Evolutionary conservation across 2,329 filamentous ascomycete species (phyloP).

Genomic region (Trichocomaceae sp.): DNA sequence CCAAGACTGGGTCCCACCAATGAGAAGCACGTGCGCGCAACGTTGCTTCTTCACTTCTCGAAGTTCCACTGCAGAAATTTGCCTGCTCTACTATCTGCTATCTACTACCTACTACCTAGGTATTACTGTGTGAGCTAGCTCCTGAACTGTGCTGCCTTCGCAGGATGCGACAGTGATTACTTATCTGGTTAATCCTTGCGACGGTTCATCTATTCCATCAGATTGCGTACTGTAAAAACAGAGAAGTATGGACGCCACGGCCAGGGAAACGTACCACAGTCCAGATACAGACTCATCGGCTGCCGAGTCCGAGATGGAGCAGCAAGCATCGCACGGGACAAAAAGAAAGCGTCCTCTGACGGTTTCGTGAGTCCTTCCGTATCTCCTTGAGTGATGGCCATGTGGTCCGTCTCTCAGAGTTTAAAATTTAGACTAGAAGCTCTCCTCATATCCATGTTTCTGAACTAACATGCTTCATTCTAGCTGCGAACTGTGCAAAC

Average conservation of each 20-base stretch:
- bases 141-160: neutral
- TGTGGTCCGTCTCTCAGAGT: too few species aligned
- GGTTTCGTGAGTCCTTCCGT: slow-evolving; percentile 29
- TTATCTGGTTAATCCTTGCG: neutral
- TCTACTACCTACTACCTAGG: too few species aligned
- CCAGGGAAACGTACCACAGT: slow-evolving; percentile 28
- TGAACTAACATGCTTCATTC: slow-evolving; percentile 21
- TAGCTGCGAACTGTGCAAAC: slow-evolving; percentile 42
- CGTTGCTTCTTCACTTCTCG: slow-evolving; percentile 20
- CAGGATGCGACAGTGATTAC: neutral
- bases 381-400: neutral
- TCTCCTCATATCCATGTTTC: neutral
- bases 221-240: slow-evolving; percentile 20
- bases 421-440: neutral
- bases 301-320: slow-evolving; percentile 30
- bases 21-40: neutral
- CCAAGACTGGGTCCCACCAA: neutral
- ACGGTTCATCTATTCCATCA: neutral
- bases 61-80: slow-evolving; percentile 17
- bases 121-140: too few species aligned
- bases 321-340: slow-evolving; percentile 20
- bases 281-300: slow-evolving; percentile 30
- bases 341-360: slow-evolving; percentile 35
- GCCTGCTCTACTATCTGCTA: neutral
- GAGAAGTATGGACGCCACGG: slow-evolving; percentile 23